These are phyloP conservation scores for Byssothecium circinans DNA, from an alignment of 2,329 filamentous ascomycete species.

Conservation along the genomic window DNA sequence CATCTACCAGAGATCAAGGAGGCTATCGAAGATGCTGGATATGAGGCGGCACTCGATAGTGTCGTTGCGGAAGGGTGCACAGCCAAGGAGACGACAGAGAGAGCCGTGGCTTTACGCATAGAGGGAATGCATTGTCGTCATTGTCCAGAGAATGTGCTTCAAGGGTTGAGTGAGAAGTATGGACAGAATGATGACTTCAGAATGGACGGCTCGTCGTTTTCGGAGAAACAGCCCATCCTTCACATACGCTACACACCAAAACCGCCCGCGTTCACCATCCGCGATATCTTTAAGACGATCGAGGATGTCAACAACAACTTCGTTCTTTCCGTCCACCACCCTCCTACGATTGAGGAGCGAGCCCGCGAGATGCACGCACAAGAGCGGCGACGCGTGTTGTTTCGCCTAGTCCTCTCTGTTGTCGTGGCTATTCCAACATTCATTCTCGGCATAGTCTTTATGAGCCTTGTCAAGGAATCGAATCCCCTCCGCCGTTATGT, in stretches of 20 bases:
- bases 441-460: conserved; percentile 85
- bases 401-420: conserved; percentile 70
- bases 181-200: conserved; percentile 45
- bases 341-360: conserved; percentile 80
- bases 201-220: conserved; percentile 59
- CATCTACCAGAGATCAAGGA: conserved; percentile 51
- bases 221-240: conserved; percentile 64
- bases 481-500: conserved; percentile 65
- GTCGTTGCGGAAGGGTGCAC: conserved; percentile 21
- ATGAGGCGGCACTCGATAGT: conserved; percentile 44
- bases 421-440: conserved; percentile 79
- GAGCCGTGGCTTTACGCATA: conserved; percentile 41
- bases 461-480: conserved; percentile 70
- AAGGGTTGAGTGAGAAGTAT: conserved; percentile 57
- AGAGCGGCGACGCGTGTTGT: conserved; percentile 69
- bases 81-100: conserved; percentile 20
- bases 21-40: conserved; percentile 53
- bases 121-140: conserved; percentile 52
- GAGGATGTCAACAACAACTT: conserved; percentile 67
- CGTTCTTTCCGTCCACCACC: conserved; percentile 70
- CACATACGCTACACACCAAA: conserved; percentile 70
- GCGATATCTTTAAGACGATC: conserved; percentile 71
- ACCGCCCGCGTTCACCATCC: conserved; percentile 70
- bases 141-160: conserved; percentile 54
- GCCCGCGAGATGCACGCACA: conserved; percentile 70